Evolutionary conservation across 1,284 basidiomycete species (phyloP), one percentile per base, ranked within the genome.

Genomic region (Cryptococcus maquisensis): DNA sequence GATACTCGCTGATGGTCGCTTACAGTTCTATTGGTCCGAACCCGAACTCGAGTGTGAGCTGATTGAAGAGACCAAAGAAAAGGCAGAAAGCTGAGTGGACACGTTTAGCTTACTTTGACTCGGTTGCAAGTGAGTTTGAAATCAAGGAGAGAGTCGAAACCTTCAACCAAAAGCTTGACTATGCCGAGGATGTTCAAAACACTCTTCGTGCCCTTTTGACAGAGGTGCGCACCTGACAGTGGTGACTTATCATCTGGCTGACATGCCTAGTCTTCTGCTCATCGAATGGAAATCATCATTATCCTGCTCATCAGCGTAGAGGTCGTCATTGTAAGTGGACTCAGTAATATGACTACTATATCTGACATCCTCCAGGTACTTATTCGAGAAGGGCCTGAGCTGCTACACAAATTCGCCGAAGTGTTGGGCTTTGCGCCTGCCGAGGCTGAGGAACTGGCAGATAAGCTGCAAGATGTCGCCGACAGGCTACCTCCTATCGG

Each of bases 101-200:
- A 43, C 12, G 3, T 54, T 12, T 39, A 89, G 86, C 80, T n/a
- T 86, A 88, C 71, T 94, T 95, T 74, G 86, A 90, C 67, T 84
- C 85, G 1, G 78, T 94, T 65, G 87, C 84, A 49, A 79, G 82
- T 52, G 90, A 90, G 15, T 79, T 94, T 40, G 91, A 95, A 68
- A 85, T 95, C 60, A 86, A 84, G 66, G 79, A 83, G 37, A 82
- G 91, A 26, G 89, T 88, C 3, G 81, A 83, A 36, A 83, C 86
- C 0, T 82, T 94, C 52, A 94, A 94, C 70, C 87, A 90, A 67
- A 94, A 94, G 71, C 91, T 94, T 55, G 92, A 90, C 13, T 94
- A 95, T 74, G 90, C 91, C 8, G 86, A 88, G 13, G 91, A 95
- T 78, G 85, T 86, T 32, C 72, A 80, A 57, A 66, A 62, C 47